Percentiles rank a stretch among this genome's conserved stretches.
Conservation (phyloP, 2,329 filamentous ascomycete species). For the Salinomyces thailandicus region DNA sequence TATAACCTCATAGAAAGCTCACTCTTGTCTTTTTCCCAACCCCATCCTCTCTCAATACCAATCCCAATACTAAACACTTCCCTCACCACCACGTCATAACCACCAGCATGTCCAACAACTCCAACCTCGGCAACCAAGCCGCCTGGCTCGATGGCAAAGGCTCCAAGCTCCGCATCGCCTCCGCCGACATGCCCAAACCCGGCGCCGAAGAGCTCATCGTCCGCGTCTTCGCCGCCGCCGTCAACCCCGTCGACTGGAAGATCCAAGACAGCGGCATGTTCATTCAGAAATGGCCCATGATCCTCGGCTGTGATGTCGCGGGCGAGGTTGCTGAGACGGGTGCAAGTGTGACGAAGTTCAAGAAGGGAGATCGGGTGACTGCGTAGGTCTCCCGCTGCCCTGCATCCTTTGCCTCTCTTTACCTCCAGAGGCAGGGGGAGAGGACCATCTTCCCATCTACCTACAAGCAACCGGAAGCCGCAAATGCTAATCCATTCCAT, state of each 20-base stretch:
- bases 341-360: constrained; percentile 22
- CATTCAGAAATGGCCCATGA: constrained; percentile 25
- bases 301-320: constrained; percentile 30
- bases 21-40: too few species aligned
- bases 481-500: constrained; percentile 1
- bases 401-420: neutral
- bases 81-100: too few species aligned
- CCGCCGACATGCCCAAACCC: constrained; percentile 23
- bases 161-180: constrained; percentile 18
- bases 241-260: constrained; percentile 32
- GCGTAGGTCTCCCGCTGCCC: constrained; percentile 12
- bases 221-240: constrained; percentile 27
- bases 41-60: too few species aligned
- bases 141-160: constrained; percentile 21
- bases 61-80: too few species aligned
- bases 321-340: constrained; percentile 29
- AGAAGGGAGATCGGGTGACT: constrained; percentile 28
- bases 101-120: neutral
- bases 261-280: constrained; percentile 26
- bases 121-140: constrained; percentile 16
- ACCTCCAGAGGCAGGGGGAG: too few species aligned
- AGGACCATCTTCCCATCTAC: too few species aligned
- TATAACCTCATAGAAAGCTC: too few species aligned
- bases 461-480: neutral
- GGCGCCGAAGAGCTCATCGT: constrained; percentile 26